Conservation (phyloP, 2,329 filamentous ascomycete species). For the Pseudocercospora pini-densiflorae region DNA sequence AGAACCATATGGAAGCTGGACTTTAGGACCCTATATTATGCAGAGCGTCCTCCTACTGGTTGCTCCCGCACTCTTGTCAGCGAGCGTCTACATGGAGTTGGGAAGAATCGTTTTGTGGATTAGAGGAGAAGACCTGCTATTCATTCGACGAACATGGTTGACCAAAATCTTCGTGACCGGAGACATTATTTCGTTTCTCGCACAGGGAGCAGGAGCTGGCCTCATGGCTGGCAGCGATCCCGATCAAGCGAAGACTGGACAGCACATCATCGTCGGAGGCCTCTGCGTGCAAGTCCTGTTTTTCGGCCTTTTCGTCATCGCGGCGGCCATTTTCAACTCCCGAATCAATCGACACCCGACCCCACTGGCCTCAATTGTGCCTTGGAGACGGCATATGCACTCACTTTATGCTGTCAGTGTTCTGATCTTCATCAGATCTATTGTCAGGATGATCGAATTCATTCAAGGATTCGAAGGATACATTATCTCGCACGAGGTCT, state of each 20-base stretch:
- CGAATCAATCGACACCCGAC: slow-evolving; percentile 23
- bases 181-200: slow-evolving; percentile 54
- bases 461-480: slow-evolving; percentile 49
- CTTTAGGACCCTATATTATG: slow-evolving; percentile 48
- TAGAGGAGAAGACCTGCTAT: slow-evolving; percentile 46
- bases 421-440: slow-evolving; percentile 54
- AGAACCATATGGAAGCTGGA: slow-evolving; percentile 47
- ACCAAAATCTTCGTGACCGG: slow-evolving; percentile 55
- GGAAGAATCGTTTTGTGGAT: slow-evolving; percentile 51
- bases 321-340: slow-evolving; percentile 35
- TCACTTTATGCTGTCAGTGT: slow-evolving; percentile 49
- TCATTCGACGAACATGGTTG: slow-evolving; percentile 50
- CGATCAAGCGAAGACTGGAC: slow-evolving; percentile 15
- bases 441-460: slow-evolving; percentile 57
- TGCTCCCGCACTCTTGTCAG: slow-evolving; percentile 55
- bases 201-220: slow-evolving; percentile 48
- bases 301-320: slow-evolving; percentile 54
- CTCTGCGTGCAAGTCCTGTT: slow-evolving; percentile 56
- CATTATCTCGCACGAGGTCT: slow-evolving; percentile 44
- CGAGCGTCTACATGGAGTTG: slow-evolving; percentile 55
- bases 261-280: slow-evolving; percentile 35
- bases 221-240: slow-evolving; percentile 49
- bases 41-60: slow-evolving; percentile 52
- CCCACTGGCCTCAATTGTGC: background rate
- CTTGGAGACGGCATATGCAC: slow-evolving; percentile 45